phyloP scores from a whole-genome alignment of 371 early-diverging fungal species.

The Mortierella polycephala region DNA sequence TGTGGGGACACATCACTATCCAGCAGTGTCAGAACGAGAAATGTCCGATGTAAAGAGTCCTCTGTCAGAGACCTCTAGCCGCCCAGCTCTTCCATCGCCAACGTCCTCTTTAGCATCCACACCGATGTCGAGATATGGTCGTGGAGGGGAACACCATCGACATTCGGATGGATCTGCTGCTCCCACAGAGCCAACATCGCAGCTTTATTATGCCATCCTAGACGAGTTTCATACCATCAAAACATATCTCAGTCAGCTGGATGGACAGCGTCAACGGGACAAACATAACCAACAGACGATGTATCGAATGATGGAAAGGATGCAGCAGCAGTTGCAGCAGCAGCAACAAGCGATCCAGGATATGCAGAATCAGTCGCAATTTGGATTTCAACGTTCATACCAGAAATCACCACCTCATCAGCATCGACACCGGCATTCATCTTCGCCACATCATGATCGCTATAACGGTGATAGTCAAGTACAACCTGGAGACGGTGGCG shows the following conservation, averaged over 20 bases:
- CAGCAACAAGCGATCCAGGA: slow-evolving; percentile 31
- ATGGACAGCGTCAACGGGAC: slow-evolving; percentile 36
- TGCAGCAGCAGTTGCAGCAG: slow-evolving; percentile 33
- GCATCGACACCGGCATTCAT: neutral
- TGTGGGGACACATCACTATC: neutral
- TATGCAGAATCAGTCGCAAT: slow-evolving; percentile 18
- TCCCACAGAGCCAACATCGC: slow-evolving; percentile 1
- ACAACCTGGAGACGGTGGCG: too few species aligned
- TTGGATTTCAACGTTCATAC: slow-evolving; percentile 1
- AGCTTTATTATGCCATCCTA: slow-evolving; percentile 23
- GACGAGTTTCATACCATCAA: slow-evolving; percentile 29
- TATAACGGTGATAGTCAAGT: too few species aligned
- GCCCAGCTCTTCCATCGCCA: slow-evolving; percentile 6
- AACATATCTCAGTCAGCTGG: slow-evolving; percentile 25
- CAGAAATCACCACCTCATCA: neutral
- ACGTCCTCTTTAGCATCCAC: slow-evolving; percentile 2
- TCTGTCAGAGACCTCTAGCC: neutral
- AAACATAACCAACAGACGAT: slow-evolving; percentile 29
- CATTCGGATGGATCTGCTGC: too few species aligned
- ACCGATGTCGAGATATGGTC: neutral
- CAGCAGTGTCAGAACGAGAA: neutral
- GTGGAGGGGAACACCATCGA: too few species aligned
- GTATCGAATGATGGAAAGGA: slow-evolving; percentile 21
- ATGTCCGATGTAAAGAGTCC: neutral
- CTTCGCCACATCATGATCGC: neutral